Base-by-base conservation (phyloP, 1,139 yeast genomes). In the Citeromyces hawaiiensis region DNA sequence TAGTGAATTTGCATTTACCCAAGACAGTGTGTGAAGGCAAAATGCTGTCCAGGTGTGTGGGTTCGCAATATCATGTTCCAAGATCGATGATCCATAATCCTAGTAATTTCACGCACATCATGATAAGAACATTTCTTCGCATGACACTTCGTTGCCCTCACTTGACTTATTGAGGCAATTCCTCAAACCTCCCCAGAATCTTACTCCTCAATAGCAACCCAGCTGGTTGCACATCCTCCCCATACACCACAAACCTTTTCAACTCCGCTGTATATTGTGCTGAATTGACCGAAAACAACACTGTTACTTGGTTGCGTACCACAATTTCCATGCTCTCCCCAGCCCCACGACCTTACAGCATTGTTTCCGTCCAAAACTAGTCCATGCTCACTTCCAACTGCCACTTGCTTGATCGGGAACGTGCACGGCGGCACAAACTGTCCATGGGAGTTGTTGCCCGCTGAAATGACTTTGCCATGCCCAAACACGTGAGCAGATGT, bases 261-360 rank as follows among this genome's bases (percentile, higher is more conserved):
- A 0, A 13, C 54, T 4, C 41, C 38, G 3, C 47, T 38, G 48
- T 66, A 68, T n/a, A 74, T 38, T 15, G 39, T 41, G 43, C 68
- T 72, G 30, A 69, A 4, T 53, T 53, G 4, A 50, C 56, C 1
- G 45, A 49, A 27, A 33, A 45, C 44, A 14, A 41, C 45, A 10
- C 43, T 44, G n/a, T 41, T 46, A 10, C 43, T 42, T 15, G 45
- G 47, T 13, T 51, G 57, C 1, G 45, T 46, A 0, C 97, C 97
- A 59, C 97, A 88, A 53, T 91, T 91, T 1, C 98, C 97, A 54
- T 91, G 98, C 54, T 91, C 98, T 19, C 96, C 96, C 98, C 98
- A 91, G 0, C 98, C 98, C 97, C 97, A 91, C 3, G 88, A 71
- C 41, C 53, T 63, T 0, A 83, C 76, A 4, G 47, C 44, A 37